These are phyloP conservation scores for Ophiosphaerella narmari DNA, from an alignment of 2,329 filamentous ascomycete species.

Conservation along the genomic window DNA sequence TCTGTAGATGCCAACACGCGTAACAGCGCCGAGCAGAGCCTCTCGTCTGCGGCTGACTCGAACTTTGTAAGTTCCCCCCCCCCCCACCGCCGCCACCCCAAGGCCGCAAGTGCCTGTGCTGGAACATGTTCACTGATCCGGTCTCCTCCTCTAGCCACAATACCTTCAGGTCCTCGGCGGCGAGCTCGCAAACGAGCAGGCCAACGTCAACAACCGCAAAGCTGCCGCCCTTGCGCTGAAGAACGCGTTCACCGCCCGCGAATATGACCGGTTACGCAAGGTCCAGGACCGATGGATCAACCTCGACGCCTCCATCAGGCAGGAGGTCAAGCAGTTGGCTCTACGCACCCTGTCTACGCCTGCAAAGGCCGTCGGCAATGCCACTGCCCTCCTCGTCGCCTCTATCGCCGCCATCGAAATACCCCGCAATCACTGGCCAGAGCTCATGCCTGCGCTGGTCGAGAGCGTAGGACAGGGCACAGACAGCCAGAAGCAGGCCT, in stretches of 20 bases:
- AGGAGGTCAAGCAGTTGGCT: slow-evolving; percentile 85
- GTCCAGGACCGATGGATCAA: slow-evolving; percentile 93
- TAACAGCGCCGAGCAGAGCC: slow-evolving; percentile 90
- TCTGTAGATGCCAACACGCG: slow-evolving; percentile 83
- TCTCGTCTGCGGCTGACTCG: slow-evolving; percentile 86
- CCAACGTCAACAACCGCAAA: slow-evolving; percentile 79
- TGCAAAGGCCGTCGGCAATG: slow-evolving; percentile 82
- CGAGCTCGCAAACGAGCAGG: slow-evolving; percentile 89
- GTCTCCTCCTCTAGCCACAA: slow-evolving; percentile 66
- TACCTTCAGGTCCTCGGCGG: slow-evolving; percentile 84
- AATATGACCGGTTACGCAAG: slow-evolving; percentile 82
- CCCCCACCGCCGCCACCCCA: slow-evolving; percentile 8
- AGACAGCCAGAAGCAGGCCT: slow-evolving; percentile 91
- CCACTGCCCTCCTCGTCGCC: slow-evolving; percentile 92
- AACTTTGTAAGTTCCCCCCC: slow-evolving; percentile 77
- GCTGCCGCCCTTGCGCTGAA: slow-evolving; percentile 96
- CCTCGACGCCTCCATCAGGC: slow-evolving; percentile 80
- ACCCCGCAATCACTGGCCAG: slow-evolving; percentile 88
- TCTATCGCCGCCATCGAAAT: slow-evolving; percentile 95
- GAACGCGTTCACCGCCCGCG: slow-evolving; percentile 95
- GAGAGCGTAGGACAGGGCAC: slow-evolving; percentile 88
- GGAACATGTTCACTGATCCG: slow-evolving; percentile 37
- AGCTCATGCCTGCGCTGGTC: slow-evolving; percentile 86
- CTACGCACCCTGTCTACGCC: slow-evolving; percentile 81
- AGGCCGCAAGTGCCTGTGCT: slow-evolving; percentile 22